Evolutionary conservation across 2,329 filamentous ascomycete genomes (phyloP).

Genomic region (Nemania sp.): DNA sequence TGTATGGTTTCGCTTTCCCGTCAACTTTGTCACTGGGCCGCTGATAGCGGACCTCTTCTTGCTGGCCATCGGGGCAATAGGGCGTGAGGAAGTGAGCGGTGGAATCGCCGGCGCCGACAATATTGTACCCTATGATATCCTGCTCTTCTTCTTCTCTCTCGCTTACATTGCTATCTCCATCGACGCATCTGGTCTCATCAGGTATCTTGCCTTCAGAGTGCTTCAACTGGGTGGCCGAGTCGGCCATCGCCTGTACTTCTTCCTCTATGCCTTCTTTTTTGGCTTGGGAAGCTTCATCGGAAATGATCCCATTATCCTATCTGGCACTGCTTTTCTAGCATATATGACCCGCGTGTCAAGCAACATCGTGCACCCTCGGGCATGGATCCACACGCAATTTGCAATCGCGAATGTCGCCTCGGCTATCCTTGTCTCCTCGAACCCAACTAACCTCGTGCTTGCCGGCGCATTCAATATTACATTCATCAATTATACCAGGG

Average conservation of each 20-base stretch:
- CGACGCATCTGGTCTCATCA: conserved; percentile 73
- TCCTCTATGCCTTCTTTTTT: conserved; percentile 75
- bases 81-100: conserved; percentile 66
- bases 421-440: conserved; percentile 75
- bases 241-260: conserved; percentile 72
- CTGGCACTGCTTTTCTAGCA: conserved; percentile 72
- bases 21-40: conserved; percentile 73
- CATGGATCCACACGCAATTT: conserved; percentile 75
- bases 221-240: conserved; percentile 67
- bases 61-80: conserved; percentile 70
- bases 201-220: conserved; percentile 71
- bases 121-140: conserved; percentile 72
- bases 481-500: conserved; percentile 75
- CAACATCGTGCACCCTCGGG: conserved; percentile 71
- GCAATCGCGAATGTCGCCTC: conserved; percentile 74
- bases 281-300: conserved; percentile 68
- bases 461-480: conserved; percentile 73
- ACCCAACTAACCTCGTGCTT: conserved; percentile 75
- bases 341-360: conserved; percentile 77
- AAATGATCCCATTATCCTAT: conserved; percentile 75
- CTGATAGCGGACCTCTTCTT: conserved; percentile 72
- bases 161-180: conserved; percentile 80
- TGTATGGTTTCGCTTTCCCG: conserved; percentile 59
- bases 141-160: conserved; percentile 73
- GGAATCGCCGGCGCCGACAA: conserved; percentile 67